Conservation (phyloP, 768 basidiomycete species). For the Hebeloma cylindrosporum region DNA sequence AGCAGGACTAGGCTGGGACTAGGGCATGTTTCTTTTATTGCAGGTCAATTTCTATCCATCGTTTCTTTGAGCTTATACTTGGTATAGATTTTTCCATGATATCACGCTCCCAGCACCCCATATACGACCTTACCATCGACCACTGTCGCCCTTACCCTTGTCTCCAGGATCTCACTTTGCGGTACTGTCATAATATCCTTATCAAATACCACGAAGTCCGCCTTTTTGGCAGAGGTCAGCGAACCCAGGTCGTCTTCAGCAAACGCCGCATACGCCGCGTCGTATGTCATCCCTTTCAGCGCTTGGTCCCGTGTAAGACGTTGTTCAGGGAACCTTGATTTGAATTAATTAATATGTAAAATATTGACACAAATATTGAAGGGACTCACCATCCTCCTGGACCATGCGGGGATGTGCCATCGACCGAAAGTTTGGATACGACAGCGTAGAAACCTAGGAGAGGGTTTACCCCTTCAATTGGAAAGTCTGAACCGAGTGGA, state of each 20-base stretch:
- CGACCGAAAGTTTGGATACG: slow-evolving; percentile 64
- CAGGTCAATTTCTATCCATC: neutral
- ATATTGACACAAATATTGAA: neutral
- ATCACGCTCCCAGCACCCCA: slow-evolving; percentile 36
- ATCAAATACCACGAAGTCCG: slow-evolving; percentile 85
- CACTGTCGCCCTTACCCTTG: slow-evolving; percentile 70
- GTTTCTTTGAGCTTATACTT: neutral
- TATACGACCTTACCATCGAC: slow-evolving; percentile 72
- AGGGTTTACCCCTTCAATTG: slow-evolving; percentile 89
- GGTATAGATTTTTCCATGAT: neutral
- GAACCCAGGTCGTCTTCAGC: slow-evolving; percentile 71
- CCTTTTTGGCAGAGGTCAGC: slow-evolving; percentile 73
- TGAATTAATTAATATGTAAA: neutral
- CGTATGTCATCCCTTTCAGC: slow-evolving; percentile 87
- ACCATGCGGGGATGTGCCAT: slow-evolving; percentile 83
- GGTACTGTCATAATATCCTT: slow-evolving; percentile 75
- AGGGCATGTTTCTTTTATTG: neutral
- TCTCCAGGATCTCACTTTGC: slow-evolving; percentile 56
- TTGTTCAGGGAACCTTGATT: slow-evolving; percentile 68
- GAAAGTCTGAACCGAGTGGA: slow-evolving; percentile 92
- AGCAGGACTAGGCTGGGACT: slow-evolving; percentile 27
- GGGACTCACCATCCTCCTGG: slow-evolving; percentile 70
- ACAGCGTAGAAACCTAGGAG: slow-evolving; percentile 90
- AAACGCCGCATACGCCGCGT: slow-evolving; percentile 88
- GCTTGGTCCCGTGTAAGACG: slow-evolving; percentile 80